These are phyloP conservation scores for Phyllosticta citrichinensis DNA, from an alignment of 2,329 filamentous ascomycete genomes.

Conservation along the genomic window DNA sequence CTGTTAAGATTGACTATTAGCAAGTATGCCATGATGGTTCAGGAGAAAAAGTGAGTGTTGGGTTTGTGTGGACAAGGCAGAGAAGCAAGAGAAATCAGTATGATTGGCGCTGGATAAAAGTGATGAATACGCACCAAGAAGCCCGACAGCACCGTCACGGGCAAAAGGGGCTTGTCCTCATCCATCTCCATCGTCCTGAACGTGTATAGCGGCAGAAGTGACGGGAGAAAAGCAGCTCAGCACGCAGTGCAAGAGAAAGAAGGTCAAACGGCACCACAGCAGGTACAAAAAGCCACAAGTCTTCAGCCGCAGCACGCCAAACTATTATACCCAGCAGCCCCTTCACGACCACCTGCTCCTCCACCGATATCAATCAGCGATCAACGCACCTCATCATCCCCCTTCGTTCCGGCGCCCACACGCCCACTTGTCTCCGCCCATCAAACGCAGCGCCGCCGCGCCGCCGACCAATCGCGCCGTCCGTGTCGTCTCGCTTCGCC, in stretches of 20 bases:
- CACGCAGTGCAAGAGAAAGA: not conserved
- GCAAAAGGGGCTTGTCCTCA: conserved; percentile 31
- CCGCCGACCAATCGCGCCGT: not conserved
- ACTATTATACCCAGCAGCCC: no score
- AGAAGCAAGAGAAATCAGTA: not conserved
- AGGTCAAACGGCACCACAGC: no score
- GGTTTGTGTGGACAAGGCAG: not conserved
- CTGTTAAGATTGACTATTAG: conserved; percentile 23
- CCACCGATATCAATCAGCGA: no score
- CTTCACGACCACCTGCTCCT: no score
- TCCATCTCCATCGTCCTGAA: not conserved
- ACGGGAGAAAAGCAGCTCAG: not conserved
- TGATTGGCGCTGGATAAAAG: not conserved
- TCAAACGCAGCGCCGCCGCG: not conserved
- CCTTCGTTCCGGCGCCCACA: no score
- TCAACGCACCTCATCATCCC: no score
- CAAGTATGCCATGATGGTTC: not conserved
- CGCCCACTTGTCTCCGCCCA: not conserved
- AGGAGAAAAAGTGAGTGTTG: not conserved
- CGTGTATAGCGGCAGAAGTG: not conserved
- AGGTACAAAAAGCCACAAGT: no score
- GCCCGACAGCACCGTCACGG: conserved; percentile 51
- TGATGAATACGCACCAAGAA: conserved; percentile 39
- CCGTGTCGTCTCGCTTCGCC: not conserved
- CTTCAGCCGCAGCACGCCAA: no score